Conservation (phyloP, 495 filamentous ascomycete species). For the Neurospora sp. region DNA sequence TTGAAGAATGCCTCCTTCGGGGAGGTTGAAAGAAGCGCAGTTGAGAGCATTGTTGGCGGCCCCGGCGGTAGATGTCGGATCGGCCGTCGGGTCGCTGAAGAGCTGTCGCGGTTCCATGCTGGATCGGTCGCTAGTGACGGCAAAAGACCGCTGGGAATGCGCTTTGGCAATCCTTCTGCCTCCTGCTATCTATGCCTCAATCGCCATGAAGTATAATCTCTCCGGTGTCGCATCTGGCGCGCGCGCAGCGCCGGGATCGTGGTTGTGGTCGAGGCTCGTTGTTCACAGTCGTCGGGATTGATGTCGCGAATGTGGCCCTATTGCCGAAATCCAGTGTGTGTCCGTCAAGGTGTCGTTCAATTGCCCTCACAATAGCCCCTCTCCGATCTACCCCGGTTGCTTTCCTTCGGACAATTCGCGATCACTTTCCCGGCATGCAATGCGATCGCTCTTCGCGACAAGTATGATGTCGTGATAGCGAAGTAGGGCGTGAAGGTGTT, state of each 20-base stretch:
- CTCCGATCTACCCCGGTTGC: neutral
- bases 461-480: neutral
- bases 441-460: neutral
- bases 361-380: neutral
- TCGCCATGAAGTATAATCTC: constrained; percentile 20
- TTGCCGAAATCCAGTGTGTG: neutral
- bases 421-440: neutral
- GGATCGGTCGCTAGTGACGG: constrained; percentile 7
- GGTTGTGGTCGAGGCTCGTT: neutral
- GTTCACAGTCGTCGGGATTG: neutral
- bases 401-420: neutral
- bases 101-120: constrained; percentile 18
- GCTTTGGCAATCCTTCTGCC: constrained; percentile 19
- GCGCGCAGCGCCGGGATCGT: neutral
- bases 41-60: constrained; percentile 11
- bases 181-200: constrained; percentile 16
- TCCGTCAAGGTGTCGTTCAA: neutral
- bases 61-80: constrained; percentile 5
- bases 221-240: constrained; percentile 5
- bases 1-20: constrained; percentile 48
- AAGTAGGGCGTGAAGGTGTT: neutral
- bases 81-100: constrained; percentile 9
- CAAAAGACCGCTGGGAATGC: constrained; percentile 12
- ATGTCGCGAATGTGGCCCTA: neutral
- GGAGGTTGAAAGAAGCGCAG: constrained; percentile 41